Base-by-base conservation (phyloP, 2,329 filamentous ascomycete genomes). In the Metarhizium anisopliae region DNA sequence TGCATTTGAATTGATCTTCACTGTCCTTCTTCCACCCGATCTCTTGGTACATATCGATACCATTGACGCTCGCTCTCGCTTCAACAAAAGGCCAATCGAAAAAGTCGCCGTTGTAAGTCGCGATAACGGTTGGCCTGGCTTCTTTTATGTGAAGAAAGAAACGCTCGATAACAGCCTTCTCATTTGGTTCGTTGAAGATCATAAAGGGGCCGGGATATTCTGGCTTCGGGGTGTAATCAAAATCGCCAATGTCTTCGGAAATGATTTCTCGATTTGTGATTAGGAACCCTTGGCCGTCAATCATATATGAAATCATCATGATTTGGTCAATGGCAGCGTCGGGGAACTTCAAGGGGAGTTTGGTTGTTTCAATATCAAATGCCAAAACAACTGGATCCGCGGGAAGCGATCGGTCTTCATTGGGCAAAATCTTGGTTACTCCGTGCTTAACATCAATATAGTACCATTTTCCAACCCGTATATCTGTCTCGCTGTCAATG, bases 271-370 rank as follows among this genome's bases (percentile, higher is more conserved):
- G 85, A 68, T 99, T 99, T 5, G 94, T 99, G 71, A 99, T 97
- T 40, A 99, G 78, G 64, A 97, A 99, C 4, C 94, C 94, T 72
- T 96, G 92, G 0, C 94, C 95, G 64, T 99, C 94, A 65, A 99
- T 97, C 95, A 99, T 99, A 76, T 99, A 99, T 36, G 95, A 99
- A 70, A 99, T 93, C 94, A 99, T 99, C 92, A 99, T 99, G 67
- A 99, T 87, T 69, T 96, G 93, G 73, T 99, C 94, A 60, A 96
- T 86, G 4, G 91, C 82, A 2, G 94, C 86, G 68, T 99, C 95
- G 30, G 94, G 95, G 64, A 99, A 99, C 70, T 99, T 99, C 55
- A 99, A 77, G 2, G 95, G 94, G 16, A 94, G 77, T 68, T 99
- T 99, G 5, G 90, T 93, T 2, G 94, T 99, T 73, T 99, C 94